Evolutionary conservation across 768 basidiomycete genomes (phyloP).

Genomic region (Hysterangium stoloniferum): DNA sequence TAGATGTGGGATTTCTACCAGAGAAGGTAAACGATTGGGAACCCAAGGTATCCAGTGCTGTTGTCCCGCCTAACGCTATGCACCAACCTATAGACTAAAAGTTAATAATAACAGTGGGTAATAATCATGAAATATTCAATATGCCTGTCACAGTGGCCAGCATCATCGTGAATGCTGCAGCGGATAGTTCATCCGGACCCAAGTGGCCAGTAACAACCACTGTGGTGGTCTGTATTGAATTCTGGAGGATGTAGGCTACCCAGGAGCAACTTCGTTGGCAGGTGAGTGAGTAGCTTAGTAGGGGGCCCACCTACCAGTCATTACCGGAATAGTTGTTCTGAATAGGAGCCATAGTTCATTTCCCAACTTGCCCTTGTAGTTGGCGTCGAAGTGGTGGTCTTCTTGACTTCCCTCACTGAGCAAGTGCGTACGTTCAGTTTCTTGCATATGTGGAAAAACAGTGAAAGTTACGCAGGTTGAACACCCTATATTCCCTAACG

Average conservation of each 20-base stretch:
- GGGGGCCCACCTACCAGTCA: slow-evolving; percentile 1
- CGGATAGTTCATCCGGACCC: slow-evolving; percentile 62
- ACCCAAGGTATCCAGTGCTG: slow-evolving; percentile 69
- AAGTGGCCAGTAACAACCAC: slow-evolving; percentile 58
- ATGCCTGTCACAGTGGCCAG: slow-evolving; percentile 69
- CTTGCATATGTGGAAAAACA: slow-evolving; percentile 1
- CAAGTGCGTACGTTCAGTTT: slow-evolving; percentile 3
- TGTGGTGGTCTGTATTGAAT: slow-evolving; percentile 62
- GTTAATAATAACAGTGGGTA: slow-evolving; percentile 34
- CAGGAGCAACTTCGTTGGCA: neutral
- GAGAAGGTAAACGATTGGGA: slow-evolving; percentile 72
- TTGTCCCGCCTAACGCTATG: slow-evolving; percentile 71
- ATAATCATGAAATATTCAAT: slow-evolving; percentile 31
- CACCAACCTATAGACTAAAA: slow-evolving; percentile 56
- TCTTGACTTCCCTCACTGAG: neutral
- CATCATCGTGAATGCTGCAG: slow-evolving; percentile 69
- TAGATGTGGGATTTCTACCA: slow-evolving; percentile 41
- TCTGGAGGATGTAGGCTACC: slow-evolving; percentile 52
- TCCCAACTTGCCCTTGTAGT: neutral
- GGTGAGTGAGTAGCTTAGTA: neutral
- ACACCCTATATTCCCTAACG: too few species aligned
- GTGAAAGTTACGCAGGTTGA: too few species aligned
- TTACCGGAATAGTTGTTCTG: slow-evolving; percentile 10
- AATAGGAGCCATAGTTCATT: slow-evolving; percentile 7
- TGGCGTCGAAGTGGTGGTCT: neutral